phyloP scores from a whole-genome alignment of 2,329 filamentous ascomycete genomes.

The Fusarium sp. region DNA sequence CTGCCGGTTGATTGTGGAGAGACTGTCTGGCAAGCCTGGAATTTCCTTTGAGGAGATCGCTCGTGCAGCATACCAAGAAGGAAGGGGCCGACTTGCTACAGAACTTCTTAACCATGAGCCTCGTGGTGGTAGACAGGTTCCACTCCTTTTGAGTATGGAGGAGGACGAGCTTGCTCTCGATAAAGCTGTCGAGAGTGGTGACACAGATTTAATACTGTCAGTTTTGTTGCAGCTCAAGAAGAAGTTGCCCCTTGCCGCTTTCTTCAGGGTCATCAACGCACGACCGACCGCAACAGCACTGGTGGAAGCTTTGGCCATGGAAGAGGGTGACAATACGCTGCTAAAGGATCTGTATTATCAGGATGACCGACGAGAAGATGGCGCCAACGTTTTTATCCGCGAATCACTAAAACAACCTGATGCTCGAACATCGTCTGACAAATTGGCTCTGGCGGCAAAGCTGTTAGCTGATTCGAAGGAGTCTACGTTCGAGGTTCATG shows the following conservation, averaged over 20 bases:
- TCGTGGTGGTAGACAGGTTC: constrained; percentile 94
- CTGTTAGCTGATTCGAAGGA: constrained; percentile 88
- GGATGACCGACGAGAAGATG: constrained; percentile 90
- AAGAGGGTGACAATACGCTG: constrained; percentile 78
- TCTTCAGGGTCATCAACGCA: constrained; percentile 91
- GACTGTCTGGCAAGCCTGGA: constrained; percentile 86
- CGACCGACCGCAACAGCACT: constrained; percentile 88
- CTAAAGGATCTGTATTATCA: constrained; percentile 98
- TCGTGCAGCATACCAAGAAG: constrained; percentile 92
- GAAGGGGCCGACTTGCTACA: constrained; percentile 87
- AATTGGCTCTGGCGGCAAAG: constrained; percentile 87
- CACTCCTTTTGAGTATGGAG: constrained; percentile 91
- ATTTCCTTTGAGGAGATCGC: constrained; percentile 98
- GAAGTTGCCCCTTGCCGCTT: constrained; percentile 88
- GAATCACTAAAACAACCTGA: constrained; percentile 83
- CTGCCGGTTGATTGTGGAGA: constrained; percentile 86
- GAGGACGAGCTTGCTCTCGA: constrained; percentile 95
- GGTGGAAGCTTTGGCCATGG: constrained; percentile 82
- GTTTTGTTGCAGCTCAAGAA: constrained; percentile 90
- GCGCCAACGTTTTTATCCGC: constrained; percentile 85
- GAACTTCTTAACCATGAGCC: constrained; percentile 94
- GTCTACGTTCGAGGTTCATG: constrained; percentile 76
- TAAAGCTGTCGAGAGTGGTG: constrained; percentile 95
- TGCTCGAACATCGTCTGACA: constrained; percentile 79
- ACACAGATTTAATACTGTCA: constrained; percentile 91